A percentile compares a stretch with the other conserved stretches of the same genome.
phyloP scores from a whole-genome alignment of 1,139 yeast species.

The Starmera stellimalicola region DNA sequence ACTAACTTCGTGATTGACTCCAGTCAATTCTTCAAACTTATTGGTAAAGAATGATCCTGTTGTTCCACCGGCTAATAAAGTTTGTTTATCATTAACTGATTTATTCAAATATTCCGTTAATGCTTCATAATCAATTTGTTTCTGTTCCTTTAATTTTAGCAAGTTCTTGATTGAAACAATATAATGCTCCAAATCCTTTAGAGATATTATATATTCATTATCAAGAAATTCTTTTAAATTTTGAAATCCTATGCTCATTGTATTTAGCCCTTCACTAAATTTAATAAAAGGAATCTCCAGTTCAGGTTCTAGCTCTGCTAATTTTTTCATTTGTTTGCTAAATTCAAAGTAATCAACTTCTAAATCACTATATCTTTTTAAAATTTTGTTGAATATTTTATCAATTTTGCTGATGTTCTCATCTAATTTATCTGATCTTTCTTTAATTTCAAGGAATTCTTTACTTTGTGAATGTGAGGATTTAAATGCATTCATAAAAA shows the following conservation, averaged over 20 bases:
- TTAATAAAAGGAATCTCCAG: slow-evolving; percentile 41
- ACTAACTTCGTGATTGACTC: slow-evolving; percentile 47
- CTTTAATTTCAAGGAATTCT: slow-evolving; percentile 78
- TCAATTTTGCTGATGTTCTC: slow-evolving; percentile 77
- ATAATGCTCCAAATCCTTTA: slow-evolving; percentile 84
- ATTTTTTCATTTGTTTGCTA: slow-evolving; percentile 56
- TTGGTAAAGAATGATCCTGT: slow-evolving; percentile 42
- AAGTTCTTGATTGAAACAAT: slow-evolving; percentile 66
- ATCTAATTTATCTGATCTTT: slow-evolving; percentile 72
- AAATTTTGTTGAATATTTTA: slow-evolving; percentile 62
- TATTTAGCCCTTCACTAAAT: slow-evolving; percentile 45
- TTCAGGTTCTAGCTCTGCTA: slow-evolving; percentile 43
- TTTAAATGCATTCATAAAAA: slow-evolving; percentile 85
- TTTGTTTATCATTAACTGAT: slow-evolving; percentile 57
- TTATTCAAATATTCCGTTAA: slow-evolving; percentile 68
- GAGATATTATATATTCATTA: slow-evolving; percentile 69
- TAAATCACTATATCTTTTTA: slow-evolving; percentile 65
- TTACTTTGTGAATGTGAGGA: slow-evolving; percentile 66
- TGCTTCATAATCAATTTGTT: slow-evolving; percentile 84
- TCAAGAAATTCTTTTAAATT: slow-evolving; percentile 58
- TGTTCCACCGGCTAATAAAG: slow-evolving; percentile 45
- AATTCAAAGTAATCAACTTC: slow-evolving; percentile 67
- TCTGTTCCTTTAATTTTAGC: slow-evolving; percentile 81
- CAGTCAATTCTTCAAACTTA: slow-evolving; percentile 51
- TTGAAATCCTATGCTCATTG: slow-evolving; percentile 35